These are phyloP conservation scores for Hanseniaspora taiwanica DNA, from an alignment of 805 yeast genomes.

Conservation along the genomic window DNA sequence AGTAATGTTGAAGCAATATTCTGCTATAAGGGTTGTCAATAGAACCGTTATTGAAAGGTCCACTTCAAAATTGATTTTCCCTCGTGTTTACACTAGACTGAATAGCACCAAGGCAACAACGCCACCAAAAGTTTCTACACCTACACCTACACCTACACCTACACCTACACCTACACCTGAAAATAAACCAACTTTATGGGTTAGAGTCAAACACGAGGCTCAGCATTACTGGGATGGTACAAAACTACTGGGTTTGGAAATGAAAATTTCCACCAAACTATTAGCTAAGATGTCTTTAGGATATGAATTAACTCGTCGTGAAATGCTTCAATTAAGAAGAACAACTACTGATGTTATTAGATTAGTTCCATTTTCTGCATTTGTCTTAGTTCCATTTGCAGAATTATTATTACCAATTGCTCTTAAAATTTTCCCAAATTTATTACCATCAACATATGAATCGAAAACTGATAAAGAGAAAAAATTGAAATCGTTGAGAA, in stretches of 20 bases:
- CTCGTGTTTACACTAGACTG: neutral
- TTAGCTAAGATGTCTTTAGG: constrained; percentile 77
- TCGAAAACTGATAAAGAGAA: constrained; percentile 46
- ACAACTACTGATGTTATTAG: constrained; percentile 78
- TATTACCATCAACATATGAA: constrained; percentile 87
- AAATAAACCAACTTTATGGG: constrained; percentile 53
- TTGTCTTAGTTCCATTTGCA: constrained; percentile 85
- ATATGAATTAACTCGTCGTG: constrained; percentile 83
- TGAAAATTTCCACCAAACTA: constrained; percentile 70
- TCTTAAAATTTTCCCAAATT: constrained; percentile 80
- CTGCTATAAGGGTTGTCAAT: neutral
- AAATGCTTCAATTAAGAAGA: constrained; percentile 72
- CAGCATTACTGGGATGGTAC: constrained; percentile 95
- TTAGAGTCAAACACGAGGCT: constrained; percentile 75
- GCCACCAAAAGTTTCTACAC: neutral
- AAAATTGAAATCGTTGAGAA: constrained; percentile 41
- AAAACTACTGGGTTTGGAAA: constrained; percentile 80
- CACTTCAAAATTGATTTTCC: neutral
- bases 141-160: neutral
- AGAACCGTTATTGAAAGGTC: neutral
- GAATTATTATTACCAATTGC: constrained; percentile 85
- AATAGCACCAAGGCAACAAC: constrained; percentile 1
- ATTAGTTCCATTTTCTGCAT: constrained; percentile 85
- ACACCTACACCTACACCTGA: neutral
- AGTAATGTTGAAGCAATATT: neutral